Evolutionary conservation across 2,329 filamentous ascomycete genomes (phyloP).

Genomic region (Myriosclerotinia duriaeana): DNA sequence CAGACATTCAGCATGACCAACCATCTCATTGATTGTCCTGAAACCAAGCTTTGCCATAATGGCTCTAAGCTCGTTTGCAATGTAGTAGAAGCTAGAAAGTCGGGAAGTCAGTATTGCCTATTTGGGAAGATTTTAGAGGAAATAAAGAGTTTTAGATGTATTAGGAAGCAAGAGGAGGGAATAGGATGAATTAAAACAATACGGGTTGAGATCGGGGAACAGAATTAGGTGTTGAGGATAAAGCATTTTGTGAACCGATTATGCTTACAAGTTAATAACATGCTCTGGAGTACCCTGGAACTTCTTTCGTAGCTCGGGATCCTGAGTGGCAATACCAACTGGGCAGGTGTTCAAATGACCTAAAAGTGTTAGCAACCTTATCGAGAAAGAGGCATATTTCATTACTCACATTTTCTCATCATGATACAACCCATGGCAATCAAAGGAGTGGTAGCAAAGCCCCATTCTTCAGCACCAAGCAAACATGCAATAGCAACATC

Average conservation of each 20-base stretch:
- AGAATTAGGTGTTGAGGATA: too few relatives aligned
- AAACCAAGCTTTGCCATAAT: slow-evolving; percentile 97
- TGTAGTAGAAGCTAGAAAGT: slow-evolving; percentile 64
- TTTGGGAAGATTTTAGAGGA: neutral
- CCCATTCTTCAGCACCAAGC: slow-evolving; percentile 96
- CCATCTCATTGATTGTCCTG: slow-evolving; percentile 96
- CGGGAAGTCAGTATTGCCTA: neutral
- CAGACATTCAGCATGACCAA: slow-evolving; percentile 84
- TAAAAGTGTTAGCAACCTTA: slow-evolving; percentile 25
- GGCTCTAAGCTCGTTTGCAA: slow-evolving; percentile 91
- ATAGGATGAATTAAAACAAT: too few relatives aligned
- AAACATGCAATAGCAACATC: slow-evolving; percentile 94
- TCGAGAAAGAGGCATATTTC: neutral
- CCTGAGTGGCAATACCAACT: slow-evolving; percentile 92
- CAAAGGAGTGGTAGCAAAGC: slow-evolving; percentile 89
- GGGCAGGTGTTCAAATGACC: slow-evolving; percentile 68
- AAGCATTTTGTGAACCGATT: neutral
- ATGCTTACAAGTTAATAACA: slow-evolving; percentile 77
- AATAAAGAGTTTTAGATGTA: neutral
- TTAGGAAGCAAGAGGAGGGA: neutral
- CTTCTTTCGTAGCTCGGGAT: slow-evolving; percentile 91
- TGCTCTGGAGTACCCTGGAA: slow-evolving; percentile 92
- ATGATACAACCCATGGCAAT: slow-evolving; percentile 97
- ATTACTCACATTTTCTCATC: slow-evolving; percentile 66
- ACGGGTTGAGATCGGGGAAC: neutral